Evolutionary conservation across 768 basidiomycete species (phyloP).

Genomic region (Coprinellus micaceus): DNA sequence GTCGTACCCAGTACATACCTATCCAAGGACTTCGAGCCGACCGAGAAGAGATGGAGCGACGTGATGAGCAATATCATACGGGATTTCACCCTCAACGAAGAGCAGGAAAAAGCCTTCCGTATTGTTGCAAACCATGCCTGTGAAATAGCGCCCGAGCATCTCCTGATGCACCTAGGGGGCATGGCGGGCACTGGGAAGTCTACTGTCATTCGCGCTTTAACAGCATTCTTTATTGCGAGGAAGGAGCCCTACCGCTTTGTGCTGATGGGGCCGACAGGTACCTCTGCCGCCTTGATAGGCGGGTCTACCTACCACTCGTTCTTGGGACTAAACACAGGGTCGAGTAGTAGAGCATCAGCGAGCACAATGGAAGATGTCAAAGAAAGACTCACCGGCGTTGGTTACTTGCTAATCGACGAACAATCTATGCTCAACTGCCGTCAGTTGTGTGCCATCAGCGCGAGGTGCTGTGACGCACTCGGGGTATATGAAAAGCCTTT

Average conservation of each 20-base stretch:
- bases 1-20: neutral
- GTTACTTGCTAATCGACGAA: slow-evolving; percentile 16
- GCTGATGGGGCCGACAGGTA: slow-evolving; percentile 23
- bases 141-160: neutral
- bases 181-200: slow-evolving; percentile 26
- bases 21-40: neutral
- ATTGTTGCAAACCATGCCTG: slow-evolving; percentile 20
- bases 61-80: neutral
- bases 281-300: slow-evolving; percentile 20
- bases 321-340: neutral
- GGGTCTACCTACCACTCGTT: slow-evolving; percentile 28
- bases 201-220: slow-evolving; percentile 16
- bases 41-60: slow-evolving; percentile 9
- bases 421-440: slow-evolving; percentile 15
- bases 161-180: slow-evolving; percentile 26
- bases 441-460: slow-evolving; percentile 11
- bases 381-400: neutral
- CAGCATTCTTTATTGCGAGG: slow-evolving; percentile 14
- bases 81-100: neutral
- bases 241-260: slow-evolving; percentile 16
- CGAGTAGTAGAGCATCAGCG: neutral
- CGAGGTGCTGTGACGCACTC: too few species aligned
- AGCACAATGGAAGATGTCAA: neutral
- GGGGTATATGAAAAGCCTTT: slow-evolving; percentile 1
- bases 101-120: slow-evolving; percentile 5